phyloP scores from a whole-genome alignment of 2,329 filamentous ascomycete species.

The Colletotrichum somersetense region DNA sequence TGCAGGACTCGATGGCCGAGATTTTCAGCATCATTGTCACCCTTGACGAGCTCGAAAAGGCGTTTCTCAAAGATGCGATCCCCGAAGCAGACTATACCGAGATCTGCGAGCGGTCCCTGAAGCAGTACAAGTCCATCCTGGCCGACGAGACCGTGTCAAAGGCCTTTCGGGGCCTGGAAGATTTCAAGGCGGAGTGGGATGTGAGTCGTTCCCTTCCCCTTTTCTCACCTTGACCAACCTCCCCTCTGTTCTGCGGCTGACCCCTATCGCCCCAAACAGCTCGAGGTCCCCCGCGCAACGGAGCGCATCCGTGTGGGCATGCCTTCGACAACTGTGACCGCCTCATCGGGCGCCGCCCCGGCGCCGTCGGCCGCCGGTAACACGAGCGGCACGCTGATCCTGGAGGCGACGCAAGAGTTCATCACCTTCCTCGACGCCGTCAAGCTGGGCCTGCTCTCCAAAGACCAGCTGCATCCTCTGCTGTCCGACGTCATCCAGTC shows the following conservation, averaged over 20 bases:
- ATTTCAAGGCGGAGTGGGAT: conserved; percentile 93
- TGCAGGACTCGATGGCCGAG: conserved; percentile 96
- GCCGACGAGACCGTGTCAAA: conserved; percentile 91
- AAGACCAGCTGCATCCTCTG: conserved; percentile 95
- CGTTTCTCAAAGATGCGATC: conserved; percentile 95
- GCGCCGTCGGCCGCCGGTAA: conserved; percentile 58
- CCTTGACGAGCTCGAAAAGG: conserved; percentile 94
- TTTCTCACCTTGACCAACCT: background rate
- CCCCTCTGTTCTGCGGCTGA: background rate
- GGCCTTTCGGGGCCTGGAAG: conserved; percentile 88
- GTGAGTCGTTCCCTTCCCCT: conserved; percentile 63
- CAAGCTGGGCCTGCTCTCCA: conserved; percentile 90
- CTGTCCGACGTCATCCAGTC: conserved; percentile 96
- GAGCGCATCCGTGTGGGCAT: conserved; percentile 93
- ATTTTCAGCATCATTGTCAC: conserved; percentile 98
- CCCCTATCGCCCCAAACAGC: conserved; percentile 60
- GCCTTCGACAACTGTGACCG: conserved; percentile 81
- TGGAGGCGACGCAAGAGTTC: conserved; percentile 96
- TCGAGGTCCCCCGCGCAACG: conserved; percentile 94
- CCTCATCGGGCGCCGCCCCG: conserved; percentile 60
- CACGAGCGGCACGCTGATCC: conserved; percentile 76
- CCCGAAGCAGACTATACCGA: conserved; percentile 94
- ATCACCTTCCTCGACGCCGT: conserved; percentile 98
- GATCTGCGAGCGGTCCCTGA: conserved; percentile 91
- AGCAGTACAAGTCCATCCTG: conserved; percentile 96